Evolutionary conservation across 129 eudicot species (phyloP).

Genomic region (Pulicaria dysenterica): DNA sequence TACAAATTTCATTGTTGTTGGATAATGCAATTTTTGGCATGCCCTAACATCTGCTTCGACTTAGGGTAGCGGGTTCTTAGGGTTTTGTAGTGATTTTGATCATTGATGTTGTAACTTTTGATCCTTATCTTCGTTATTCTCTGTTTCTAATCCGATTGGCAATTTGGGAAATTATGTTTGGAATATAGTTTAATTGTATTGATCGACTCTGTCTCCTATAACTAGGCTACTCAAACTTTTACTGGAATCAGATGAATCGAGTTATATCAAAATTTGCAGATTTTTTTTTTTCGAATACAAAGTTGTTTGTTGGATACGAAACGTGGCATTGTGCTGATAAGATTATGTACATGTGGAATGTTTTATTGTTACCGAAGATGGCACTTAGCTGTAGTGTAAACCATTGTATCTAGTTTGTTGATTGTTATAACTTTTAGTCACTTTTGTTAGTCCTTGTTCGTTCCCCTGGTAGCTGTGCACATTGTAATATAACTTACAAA

Average conservation of each 20-base stretch:
- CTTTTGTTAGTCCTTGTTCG: slow-evolving; percentile 12
- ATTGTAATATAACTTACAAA: neutral
- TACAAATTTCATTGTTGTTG: neutral
- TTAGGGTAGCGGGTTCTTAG: neutral
- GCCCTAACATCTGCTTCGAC: slow-evolving; percentile 11
- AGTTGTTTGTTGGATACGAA: neutral
- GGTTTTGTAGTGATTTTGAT: slow-evolving; percentile 9
- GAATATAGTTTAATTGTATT: neutral
- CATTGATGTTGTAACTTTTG: neutral
- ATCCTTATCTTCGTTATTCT: slow-evolving; percentile 3
- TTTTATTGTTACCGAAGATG: neutral
- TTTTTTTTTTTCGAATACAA: neutral
- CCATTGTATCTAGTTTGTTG: neutral
- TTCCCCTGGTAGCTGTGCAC: neutral
- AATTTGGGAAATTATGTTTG: slow-evolving; percentile 5
- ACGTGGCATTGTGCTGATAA: neutral
- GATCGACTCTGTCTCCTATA: neutral
- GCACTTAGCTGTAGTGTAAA: neutral
- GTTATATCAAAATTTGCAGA: slow-evolving; percentile 10
- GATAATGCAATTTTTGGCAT: neutral
- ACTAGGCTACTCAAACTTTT: neutral
- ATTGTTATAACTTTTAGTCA: neutral
- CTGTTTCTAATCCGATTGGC: neutral
- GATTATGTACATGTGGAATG: neutral
- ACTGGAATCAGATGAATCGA: neutral